Conservation (phyloP, 345 rosid species). For the Erysimum cheiranthoides region DNA sequence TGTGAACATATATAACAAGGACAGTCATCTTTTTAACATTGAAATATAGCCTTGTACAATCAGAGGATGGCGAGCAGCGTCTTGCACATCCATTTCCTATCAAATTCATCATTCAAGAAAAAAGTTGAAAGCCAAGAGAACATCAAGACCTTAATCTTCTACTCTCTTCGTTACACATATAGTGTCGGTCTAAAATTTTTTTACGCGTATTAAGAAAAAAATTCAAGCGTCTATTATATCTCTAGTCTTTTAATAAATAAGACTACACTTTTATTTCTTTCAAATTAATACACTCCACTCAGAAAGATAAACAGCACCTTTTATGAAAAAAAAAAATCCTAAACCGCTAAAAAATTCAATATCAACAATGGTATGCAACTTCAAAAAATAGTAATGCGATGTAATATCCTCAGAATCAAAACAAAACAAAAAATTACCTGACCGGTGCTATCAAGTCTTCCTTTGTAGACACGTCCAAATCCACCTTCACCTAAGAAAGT, state of each 20-base stretch:
- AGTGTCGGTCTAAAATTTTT: neutral
- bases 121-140: constrained; percentile 7
- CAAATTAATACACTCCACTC: neutral
- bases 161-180: neutral
- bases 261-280: neutral
- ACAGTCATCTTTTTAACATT: neutral
- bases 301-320: neutral
- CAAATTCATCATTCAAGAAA: constrained; percentile 4
- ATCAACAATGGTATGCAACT: constrained; percentile 1
- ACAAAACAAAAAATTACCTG: constrained; percentile 58
- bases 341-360: neutral
- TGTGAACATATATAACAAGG: neutral
- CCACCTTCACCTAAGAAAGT: constrained; percentile 98
- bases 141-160: neutral
- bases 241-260: neutral
- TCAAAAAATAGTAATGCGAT: neutral
- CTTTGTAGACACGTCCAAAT: constrained; percentile 94
- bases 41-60: neutral
- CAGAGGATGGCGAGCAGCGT: neutral
- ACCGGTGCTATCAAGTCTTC: constrained; percentile 84
- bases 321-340: neutral
- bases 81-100: neutral
- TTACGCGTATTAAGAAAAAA: neutral
- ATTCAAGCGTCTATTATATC: neutral
- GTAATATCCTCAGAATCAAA: neutral